phyloP scores from a whole-genome alignment of 1,284 basidiomycete genomes.

The Cutaneotrichosporon dermatis region DNA sequence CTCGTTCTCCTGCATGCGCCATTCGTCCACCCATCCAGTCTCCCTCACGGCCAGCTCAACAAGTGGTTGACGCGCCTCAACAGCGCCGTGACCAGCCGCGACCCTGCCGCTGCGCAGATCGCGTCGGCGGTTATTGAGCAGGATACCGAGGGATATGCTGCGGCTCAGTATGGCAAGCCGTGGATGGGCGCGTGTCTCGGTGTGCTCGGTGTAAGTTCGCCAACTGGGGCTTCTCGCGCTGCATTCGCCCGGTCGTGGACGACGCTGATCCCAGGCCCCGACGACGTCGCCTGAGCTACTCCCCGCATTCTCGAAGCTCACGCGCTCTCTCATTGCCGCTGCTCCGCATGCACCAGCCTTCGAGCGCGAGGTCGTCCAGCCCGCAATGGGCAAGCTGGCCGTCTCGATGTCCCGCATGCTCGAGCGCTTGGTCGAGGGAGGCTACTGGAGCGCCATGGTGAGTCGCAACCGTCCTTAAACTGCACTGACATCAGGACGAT shows the following conservation, averaged over 20 bases:
- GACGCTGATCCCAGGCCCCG: background rate
- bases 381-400: slow-evolving; percentile 44
- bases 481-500: slow-evolving; percentile 12
- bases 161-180: slow-evolving; percentile 35
- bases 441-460: no score
- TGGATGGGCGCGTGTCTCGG: slow-evolving; percentile 37
- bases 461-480: no score
- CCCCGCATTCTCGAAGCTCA: slow-evolving; percentile 23
- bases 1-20: slow-evolving; percentile 32
- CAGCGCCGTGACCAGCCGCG: slow-evolving; percentile 30
- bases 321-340: slow-evolving; percentile 26
- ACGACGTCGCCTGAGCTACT: slow-evolving; percentile 4
- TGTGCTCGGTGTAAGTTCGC: slow-evolving; percentile 25
- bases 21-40: slow-evolving; percentile 30
- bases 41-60: slow-evolving; percentile 20
- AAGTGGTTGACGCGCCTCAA: slow-evolving; percentile 41
- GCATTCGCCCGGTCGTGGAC: no score
- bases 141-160: slow-evolving; percentile 40
- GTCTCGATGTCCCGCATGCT: slow-evolving; percentile 32
- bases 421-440: slow-evolving; percentile 22
- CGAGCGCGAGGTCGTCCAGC: slow-evolving; percentile 41
- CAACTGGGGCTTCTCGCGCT: no score
- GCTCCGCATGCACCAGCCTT: slow-evolving; percentile 38
- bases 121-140: slow-evolving; percentile 28
- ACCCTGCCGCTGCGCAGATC: slow-evolving; percentile 24